Base-by-base conservation (phyloP, 2,329 filamentous ascomycete species). In the Aspergillus sp. region DNA sequence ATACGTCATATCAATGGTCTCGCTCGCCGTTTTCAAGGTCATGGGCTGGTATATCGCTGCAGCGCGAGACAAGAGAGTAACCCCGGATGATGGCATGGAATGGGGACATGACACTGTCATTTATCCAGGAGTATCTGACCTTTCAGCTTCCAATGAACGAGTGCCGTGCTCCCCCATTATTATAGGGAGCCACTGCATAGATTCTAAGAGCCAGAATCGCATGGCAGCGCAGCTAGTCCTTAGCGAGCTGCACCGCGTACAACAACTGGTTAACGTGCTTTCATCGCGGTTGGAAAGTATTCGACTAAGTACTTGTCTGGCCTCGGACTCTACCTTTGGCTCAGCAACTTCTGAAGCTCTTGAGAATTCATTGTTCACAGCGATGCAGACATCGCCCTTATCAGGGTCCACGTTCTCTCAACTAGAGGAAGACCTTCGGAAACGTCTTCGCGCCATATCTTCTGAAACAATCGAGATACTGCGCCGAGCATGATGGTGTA, bases 201-300 rank as follows among this genome's bases (percentile, higher is more conserved):
- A 55, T 11, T 45, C 20, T 5, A 33, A 13, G n/a, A 39, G 50
- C 11, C 44, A 49, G 33, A 44, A 33, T 17, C 53, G 53, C 6
- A 55, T 55, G 53, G 37, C 53, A 19, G 53, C 53, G 12, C 53
- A 55, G n/a, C 42, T 55, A n/a, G 53, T 55, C 3, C 24, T 55
- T 2, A 49, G 53, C 45, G 53, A 55, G 44, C 24, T 55, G 37
- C 53, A 55, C 17, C 53, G 34, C 1, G 53, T 55, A 22, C 53
- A 55, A 19, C 45, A 37, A 2, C 37, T 55, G 12, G 45, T 55
- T 11, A 55, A 49, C 13, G 20, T 49, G n/a, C 9, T 55, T 15
- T 41, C 45, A 7, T 42, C 34, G 3, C 45, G 44, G 11, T 46
- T 49, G 9, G 53, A 55, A 30, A 42, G 15, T 15, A 49, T 55